A percentile compares a stretch with the other conserved stretches of the same genome.
Evolutionary conservation across 2,329 filamentous ascomycete species (phyloP).

Genomic region (Blumeriella jaapii): DNA sequence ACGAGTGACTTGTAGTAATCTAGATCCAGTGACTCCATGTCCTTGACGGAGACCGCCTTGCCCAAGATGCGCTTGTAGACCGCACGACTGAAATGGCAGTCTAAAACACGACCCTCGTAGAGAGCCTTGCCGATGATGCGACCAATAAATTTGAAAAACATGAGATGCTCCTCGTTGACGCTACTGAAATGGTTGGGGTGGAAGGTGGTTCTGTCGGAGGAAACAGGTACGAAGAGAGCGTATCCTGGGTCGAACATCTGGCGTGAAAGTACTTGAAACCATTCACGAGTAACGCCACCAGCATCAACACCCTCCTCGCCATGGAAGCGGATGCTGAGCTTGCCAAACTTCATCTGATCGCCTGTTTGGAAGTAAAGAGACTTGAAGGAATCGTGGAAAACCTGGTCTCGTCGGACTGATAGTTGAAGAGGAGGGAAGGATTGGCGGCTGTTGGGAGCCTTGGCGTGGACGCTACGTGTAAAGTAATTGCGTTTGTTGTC

Average conservation of each 20-base stretch:
- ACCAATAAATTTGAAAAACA: constrained; percentile 99
- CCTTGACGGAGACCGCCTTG: constrained; percentile 91
- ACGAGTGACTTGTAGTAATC: constrained; percentile 98
- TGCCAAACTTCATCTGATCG: constrained; percentile 98
- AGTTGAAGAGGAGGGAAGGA: constrained; percentile 67
- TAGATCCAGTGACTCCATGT: constrained; percentile 97
- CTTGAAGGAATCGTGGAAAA: constrained; percentile 97
- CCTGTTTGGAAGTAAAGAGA: constrained; percentile 94
- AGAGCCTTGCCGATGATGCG: constrained; percentile 96
- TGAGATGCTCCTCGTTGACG: constrained; percentile 88
- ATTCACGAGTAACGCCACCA: constrained; percentile 93
- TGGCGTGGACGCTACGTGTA: constrained; percentile 78
- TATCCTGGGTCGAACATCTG: constrained; percentile 99
- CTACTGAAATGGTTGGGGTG: constrained; percentile 91
- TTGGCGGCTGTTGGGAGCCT: constrained; percentile 58
- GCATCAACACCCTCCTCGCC: constrained; percentile 97
- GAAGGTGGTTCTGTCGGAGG: constrained; percentile 95
- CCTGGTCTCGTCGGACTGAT: constrained; percentile 81
- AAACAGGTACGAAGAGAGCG: constrained; percentile 90
- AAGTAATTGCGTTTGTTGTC: constrained; percentile 99
- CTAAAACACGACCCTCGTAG: constrained; percentile 88
- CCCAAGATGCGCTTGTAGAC: constrained; percentile 97
- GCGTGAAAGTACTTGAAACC: constrained; percentile 94
- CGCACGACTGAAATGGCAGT: constrained; percentile 97
- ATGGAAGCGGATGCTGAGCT: constrained; percentile 94